These are phyloP conservation scores for Fusarium sp. DNA, from an alignment of 2,329 filamentous ascomycete species.

Conservation along the genomic window DNA sequence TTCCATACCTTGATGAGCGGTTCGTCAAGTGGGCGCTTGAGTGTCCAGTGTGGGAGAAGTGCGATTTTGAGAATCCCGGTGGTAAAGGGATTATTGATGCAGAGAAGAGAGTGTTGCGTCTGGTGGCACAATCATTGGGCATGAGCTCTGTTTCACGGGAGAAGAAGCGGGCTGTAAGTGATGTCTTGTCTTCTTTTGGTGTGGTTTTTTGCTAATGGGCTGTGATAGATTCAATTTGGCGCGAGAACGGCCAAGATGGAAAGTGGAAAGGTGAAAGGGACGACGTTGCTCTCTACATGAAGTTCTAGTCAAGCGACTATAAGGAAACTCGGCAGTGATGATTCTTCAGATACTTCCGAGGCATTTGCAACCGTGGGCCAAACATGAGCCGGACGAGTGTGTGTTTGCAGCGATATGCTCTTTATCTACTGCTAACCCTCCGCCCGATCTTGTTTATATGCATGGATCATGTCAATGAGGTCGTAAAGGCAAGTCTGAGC, in stretches of 20 bases:
- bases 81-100: conserved; percentile 71
- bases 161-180: conserved; percentile 88
- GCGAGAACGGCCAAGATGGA: conserved; percentile 89
- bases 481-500: conserved; percentile 79
- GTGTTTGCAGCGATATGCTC: conserved; percentile 62
- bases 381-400: conserved; percentile 52
- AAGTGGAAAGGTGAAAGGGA: conserved; percentile 77
- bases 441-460: conserved; percentile 37
- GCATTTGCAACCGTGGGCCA: conserved; percentile 53
- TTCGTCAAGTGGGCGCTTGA: conserved; percentile 86
- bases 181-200: not conserved
- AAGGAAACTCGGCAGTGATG: conserved; percentile 70
- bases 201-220: conserved; percentile 26
- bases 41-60: conserved; percentile 86
- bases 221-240: conserved; percentile 81
- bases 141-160: conserved; percentile 82
- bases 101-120: conserved; percentile 84
- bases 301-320: conserved; percentile 37
- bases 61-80: conserved; percentile 78
- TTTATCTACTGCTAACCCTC: conserved; percentile 60
- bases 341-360: conserved; percentile 84
- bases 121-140: conserved; percentile 81
- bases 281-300: conserved; percentile 68
- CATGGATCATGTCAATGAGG: conserved; percentile 62
- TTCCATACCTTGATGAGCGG: conserved; percentile 90